These are phyloP conservation scores for Glaciozyma antarctica DNA, from an alignment of 768 basidiomycete species.

Conservation along the genomic window DNA sequence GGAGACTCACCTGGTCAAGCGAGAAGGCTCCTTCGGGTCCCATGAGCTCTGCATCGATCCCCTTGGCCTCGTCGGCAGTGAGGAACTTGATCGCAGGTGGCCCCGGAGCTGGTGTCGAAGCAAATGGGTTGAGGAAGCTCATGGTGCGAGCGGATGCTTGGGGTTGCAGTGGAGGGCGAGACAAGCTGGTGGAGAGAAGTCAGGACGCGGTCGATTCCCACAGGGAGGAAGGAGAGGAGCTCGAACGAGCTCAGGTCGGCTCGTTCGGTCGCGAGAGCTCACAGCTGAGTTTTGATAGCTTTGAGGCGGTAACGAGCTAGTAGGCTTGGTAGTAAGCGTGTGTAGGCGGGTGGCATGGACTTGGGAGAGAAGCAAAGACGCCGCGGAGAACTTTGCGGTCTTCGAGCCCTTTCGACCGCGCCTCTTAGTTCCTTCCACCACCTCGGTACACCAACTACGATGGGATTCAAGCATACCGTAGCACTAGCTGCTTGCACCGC, in stretches of 20 bases:
- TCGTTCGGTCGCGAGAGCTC: too few relatives aligned
- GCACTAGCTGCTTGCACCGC: background rate
- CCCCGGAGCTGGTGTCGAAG: background rate
- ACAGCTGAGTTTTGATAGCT: too few relatives aligned
- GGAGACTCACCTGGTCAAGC: slow-evolving; percentile 66
- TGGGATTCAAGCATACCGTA: too few relatives aligned
- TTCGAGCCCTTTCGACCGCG: too few relatives aligned
- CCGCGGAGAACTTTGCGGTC: too few relatives aligned
- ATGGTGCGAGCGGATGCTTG: background rate
- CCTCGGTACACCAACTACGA: too few relatives aligned
- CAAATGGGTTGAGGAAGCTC: slow-evolving; percentile 1
- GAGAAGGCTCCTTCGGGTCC: slow-evolving; percentile 72
- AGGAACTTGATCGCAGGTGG: slow-evolving; percentile 7
- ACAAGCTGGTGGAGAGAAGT: background rate
- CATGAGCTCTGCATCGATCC: slow-evolving; percentile 97
- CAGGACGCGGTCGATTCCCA: too few relatives aligned
- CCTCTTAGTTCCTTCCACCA: too few relatives aligned
- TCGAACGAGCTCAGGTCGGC: background rate
- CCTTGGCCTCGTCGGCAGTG: slow-evolving; percentile 23
- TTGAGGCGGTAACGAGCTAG: background rate
- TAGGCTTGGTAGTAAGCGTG: background rate
- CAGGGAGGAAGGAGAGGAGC: background rate
- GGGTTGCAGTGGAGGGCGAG: background rate
- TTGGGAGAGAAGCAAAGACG: background rate
- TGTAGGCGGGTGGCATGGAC: background rate